Conservation (phyloP, 164 flowering plant genomes). For the Magnolia sinica region DNA sequence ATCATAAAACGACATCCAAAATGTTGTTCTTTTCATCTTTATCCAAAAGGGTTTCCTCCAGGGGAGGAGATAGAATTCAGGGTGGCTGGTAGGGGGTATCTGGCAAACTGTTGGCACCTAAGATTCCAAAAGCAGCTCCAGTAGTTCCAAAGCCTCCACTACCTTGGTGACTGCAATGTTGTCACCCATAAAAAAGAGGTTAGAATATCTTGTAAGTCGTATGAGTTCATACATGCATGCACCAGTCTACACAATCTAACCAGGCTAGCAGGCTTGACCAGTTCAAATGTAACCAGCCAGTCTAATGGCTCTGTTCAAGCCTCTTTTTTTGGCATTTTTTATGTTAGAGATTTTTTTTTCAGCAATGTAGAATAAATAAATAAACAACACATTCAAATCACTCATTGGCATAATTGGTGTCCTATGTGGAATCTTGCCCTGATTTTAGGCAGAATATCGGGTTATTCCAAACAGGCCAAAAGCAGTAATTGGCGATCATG, state of each 20-base stretch:
- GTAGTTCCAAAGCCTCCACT: conserved; percentile 16
- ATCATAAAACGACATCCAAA: conserved; percentile 7
- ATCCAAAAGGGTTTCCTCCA: conserved; percentile 12
- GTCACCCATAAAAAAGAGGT: neutral
- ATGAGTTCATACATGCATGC: neutral
- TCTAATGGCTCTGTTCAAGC: neutral
- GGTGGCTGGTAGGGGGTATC: conserved; percentile 12
- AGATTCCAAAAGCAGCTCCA: conserved; percentile 1
- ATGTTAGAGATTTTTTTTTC: too few species aligned
- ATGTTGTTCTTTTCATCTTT: conserved; percentile 5
- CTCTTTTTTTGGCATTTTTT: too few species aligned
- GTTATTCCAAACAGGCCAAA: too few species aligned
- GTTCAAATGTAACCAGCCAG: neutral
- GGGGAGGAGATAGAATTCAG: conserved; percentile 35
- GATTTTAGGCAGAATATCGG: too few species aligned
- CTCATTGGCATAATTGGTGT: too few species aligned
- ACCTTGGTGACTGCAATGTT: conserved; percentile 22
- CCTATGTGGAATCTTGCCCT: too few species aligned
- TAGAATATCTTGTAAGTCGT: neutral
- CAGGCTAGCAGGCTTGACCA: neutral
- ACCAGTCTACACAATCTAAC: neutral
- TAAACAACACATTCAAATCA: too few species aligned
- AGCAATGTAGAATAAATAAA: too few species aligned
- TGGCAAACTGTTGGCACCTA: conserved; percentile 4
- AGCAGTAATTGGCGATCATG: too few species aligned